phyloP scores from a whole-genome alignment of 106 monocot genomes.

The Xerophyta viscosa region DNA sequence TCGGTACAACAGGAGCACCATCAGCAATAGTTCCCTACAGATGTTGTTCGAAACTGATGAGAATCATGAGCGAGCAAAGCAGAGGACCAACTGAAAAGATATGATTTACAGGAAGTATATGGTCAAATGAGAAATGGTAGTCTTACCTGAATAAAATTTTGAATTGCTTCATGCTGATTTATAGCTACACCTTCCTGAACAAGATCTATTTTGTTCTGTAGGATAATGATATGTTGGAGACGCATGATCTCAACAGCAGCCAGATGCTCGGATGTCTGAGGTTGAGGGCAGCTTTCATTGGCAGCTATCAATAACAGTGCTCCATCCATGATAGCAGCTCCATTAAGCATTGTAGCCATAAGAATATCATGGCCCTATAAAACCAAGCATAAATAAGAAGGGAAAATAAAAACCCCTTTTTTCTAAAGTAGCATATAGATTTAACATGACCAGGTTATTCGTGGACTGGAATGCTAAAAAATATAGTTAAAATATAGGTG shows the following conservation, averaged over 20 bases:
- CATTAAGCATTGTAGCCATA: conserved; percentile 99
- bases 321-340: conserved; percentile 99
- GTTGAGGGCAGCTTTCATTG: conserved; percentile 96
- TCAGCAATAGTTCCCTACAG: conserved; percentile 88
- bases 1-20: conserved; percentile 84
- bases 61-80: too few species aligned
- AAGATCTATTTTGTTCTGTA: conserved; percentile 96
- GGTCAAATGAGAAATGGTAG: too few species aligned
- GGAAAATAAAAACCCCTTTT: too few species aligned
- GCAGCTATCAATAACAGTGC: conserved; percentile 88
- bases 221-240: conserved; percentile 75
- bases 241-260: conserved; percentile 98
- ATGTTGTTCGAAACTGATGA: conserved; percentile 1
- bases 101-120: too few species aligned
- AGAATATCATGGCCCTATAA: conserved; percentile 94
- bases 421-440: too few species aligned
- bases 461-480: too few species aligned
- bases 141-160: conserved; percentile 75
- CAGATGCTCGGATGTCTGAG: conserved; percentile 93
- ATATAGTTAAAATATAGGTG: too few species aligned
- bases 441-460: too few species aligned
- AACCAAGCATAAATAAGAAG: too few species aligned
- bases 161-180: conserved; percentile 89
- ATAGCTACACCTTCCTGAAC: conserved; percentile 93
- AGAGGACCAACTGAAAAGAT: too few species aligned